Conservation (phyloP, 129 eudicot species). For the Helianthus tuberosus region DNA sequence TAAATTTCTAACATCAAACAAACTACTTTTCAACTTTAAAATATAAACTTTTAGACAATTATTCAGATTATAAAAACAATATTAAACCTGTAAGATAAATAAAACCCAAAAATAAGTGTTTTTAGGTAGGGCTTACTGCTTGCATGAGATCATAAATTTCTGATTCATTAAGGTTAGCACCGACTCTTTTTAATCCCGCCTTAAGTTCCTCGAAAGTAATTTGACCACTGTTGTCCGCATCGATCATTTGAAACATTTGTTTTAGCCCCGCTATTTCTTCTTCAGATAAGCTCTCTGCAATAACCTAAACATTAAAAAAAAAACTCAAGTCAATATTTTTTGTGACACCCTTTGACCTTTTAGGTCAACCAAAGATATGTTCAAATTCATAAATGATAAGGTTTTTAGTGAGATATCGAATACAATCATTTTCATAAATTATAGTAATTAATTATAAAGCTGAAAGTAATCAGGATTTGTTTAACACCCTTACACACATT, state of each 20-base stretch:
- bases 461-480: not conserved
- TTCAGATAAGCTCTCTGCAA: slow-evolving; percentile 77
- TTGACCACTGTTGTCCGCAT: slow-evolving; percentile 76
- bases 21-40: not conserved
- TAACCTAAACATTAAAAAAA: slow-evolving; percentile 42
- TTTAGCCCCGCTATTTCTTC: slow-evolving; percentile 89
- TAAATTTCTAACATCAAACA: slow-evolving; percentile 3
- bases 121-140: slow-evolving; percentile 55
- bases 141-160: slow-evolving; percentile 86
- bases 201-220: slow-evolving; percentile 83
- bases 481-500: not conserved
- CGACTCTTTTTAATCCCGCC: slow-evolving; percentile 67
- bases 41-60: not conserved
- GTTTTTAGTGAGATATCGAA: not conserved
- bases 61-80: not conserved
- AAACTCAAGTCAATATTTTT: not conserved
- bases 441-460: not conserved
- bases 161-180: slow-evolving; percentile 76
- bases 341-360: slow-evolving; percentile 22
- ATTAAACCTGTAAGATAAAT: not conserved
- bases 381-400: not conserved
- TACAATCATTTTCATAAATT: not conserved
- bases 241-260: slow-evolving; percentile 81
- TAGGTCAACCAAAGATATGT: slow-evolving; percentile 4
- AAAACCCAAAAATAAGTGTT: not conserved